These are phyloP conservation scores for Pholiota conissans DNA, from an alignment of 768 basidiomycete species.

Conservation along the genomic window DNA sequence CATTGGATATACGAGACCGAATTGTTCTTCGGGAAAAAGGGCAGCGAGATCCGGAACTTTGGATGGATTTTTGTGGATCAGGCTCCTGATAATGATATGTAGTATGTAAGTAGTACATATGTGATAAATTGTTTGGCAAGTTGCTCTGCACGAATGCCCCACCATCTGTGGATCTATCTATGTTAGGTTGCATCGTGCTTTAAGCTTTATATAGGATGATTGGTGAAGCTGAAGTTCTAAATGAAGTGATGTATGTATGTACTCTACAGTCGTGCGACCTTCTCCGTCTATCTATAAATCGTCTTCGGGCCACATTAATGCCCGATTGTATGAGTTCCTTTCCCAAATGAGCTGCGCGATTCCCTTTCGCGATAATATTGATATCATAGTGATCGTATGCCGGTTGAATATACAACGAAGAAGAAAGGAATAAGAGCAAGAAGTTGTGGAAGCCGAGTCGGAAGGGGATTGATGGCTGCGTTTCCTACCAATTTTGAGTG, in stretches of 20 bases:
- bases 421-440: background rate
- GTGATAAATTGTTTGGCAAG: background rate
- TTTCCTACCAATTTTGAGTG: background rate
- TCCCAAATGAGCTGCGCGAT: background rate
- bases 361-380: background rate
- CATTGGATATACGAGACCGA: conserved; percentile 69
- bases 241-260: background rate
- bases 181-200: background rate
- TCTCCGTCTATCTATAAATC: background rate
- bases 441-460: background rate
- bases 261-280: background rate
- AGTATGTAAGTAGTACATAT: too few relatives aligned
- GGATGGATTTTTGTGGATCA: conserved; percentile 58
- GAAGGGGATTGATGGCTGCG: background rate
- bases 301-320: background rate
- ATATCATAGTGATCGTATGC: background rate
- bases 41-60: conserved; percentile 56
- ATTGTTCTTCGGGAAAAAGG: conserved; percentile 57
- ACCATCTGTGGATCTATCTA: conserved; percentile 4
- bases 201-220: background rate
- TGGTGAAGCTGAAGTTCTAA: too few relatives aligned
- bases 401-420: background rate
- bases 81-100: background rate
- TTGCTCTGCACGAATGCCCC: background rate
- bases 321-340: background rate